Conservation (phyloP, 495 filamentous ascomycete genomes). For the Aspergillus sclerotioniger region DNA sequence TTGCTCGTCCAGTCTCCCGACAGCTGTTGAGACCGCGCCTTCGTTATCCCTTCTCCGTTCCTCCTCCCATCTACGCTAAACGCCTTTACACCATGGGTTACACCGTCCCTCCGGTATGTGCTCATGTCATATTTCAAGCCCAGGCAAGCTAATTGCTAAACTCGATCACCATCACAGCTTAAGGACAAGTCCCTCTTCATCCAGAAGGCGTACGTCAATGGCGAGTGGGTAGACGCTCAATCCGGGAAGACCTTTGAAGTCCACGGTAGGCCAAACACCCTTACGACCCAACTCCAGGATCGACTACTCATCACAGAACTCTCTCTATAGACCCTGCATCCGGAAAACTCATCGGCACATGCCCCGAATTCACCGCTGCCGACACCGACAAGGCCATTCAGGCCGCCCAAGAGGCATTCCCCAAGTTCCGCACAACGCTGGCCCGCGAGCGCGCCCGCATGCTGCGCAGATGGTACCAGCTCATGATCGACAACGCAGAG, state of each 20-base stretch:
- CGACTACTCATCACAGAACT: not conserved
- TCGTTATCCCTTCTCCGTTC: conserved; percentile 42
- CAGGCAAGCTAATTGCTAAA: not conserved
- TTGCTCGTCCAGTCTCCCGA: conserved; percentile 38
- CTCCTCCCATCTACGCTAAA: conserved; percentile 30
- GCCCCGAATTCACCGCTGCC: conserved; percentile 72
- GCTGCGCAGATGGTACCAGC: conserved; percentile 85
- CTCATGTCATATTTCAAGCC: not conserved
- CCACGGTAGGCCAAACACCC: conserved; percentile 46
- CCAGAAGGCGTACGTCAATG: conserved; percentile 79
- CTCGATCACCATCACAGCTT: conserved; percentile 50
- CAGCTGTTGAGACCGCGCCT: conserved; percentile 38
- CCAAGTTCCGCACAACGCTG: conserved; percentile 68
- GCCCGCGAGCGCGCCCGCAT: conserved; percentile 79
- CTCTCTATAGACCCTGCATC: conserved; percentile 69
- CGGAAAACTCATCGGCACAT: conserved; percentile 73
- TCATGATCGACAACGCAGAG: conserved; percentile 82
- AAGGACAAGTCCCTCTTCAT: conserved; percentile 82
- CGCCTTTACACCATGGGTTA: conserved; percentile 45
- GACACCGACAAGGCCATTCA: conserved; percentile 79
- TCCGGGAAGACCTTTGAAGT: conserved; percentile 82
- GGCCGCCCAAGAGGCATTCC: conserved; percentile 72
- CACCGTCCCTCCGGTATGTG: conserved; percentile 40
- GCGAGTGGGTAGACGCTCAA: conserved; percentile 73
- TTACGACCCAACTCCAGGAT: not conserved